These are phyloP conservation scores for Rhodotorula kratochvilovae DNA, from an alignment of 768 basidiomycete species.

Conservation along the genomic window DNA sequence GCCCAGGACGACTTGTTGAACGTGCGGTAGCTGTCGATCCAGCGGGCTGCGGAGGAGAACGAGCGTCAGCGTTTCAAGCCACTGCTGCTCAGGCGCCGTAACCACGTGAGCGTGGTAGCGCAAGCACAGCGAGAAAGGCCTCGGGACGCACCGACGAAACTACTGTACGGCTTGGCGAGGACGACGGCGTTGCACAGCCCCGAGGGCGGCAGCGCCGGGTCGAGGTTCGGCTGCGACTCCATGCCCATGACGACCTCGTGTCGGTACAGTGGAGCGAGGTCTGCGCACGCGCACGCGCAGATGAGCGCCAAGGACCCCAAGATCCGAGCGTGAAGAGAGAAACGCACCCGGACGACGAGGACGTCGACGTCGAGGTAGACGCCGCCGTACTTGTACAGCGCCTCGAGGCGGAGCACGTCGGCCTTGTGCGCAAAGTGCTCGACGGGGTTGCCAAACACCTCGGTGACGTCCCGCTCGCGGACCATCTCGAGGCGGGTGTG, in stretches of 20 bases:
- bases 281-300: slow-evolving; percentile 1
- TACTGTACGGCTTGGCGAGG: slow-evolving; percentile 36
- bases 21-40: slow-evolving; percentile 39
- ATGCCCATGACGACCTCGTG: slow-evolving; percentile 39
- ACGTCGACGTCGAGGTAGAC: slow-evolving; percentile 42
- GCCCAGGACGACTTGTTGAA: slow-evolving; percentile 38
- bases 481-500: slow-evolving; percentile 28
- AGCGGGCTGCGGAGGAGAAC: slow-evolving; percentile 18
- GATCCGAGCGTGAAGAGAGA: no score
- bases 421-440: slow-evolving; percentile 43
- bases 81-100: no score
- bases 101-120: no score
- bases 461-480: slow-evolving; percentile 28
- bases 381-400: slow-evolving; percentile 38
- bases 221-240: slow-evolving; percentile 39
- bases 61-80: neutral
- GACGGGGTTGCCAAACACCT: slow-evolving; percentile 35
- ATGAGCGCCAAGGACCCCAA: neutral
- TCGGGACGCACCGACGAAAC: slow-evolving; percentile 30
- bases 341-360: slow-evolving; percentile 36
- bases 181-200: slow-evolving; percentile 43
- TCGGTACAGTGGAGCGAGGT: slow-evolving; percentile 38
- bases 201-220: slow-evolving; percentile 22
- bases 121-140: no score
- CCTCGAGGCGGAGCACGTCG: slow-evolving; percentile 40